Percentiles rank a stretch among this genome's conserved stretches.
These are phyloP conservation scores for Mycena belliarum DNA, from an alignment of 768 basidiomycete species.

Conservation along the genomic window DNA sequence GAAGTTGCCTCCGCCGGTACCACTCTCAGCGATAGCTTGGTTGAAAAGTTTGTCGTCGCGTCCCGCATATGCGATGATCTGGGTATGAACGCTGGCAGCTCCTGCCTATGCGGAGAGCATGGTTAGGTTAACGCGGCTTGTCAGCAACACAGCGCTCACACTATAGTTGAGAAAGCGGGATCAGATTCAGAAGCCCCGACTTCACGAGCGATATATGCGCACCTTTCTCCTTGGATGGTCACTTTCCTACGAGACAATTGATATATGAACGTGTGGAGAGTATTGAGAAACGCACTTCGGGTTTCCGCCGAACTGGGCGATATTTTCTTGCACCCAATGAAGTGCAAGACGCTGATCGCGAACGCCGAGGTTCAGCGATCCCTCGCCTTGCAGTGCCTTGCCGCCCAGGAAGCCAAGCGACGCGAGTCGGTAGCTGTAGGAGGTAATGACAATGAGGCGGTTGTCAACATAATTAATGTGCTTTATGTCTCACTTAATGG, in stretches of 20 bases:
- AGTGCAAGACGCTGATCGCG: constrained; percentile 38
- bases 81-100: constrained; percentile 34
- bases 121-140: neutral
- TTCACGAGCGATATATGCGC: neutral
- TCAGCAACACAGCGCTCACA: neutral
- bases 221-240: constrained; percentile 21
- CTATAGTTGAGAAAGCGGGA: neutral
- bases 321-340: constrained; percentile 37
- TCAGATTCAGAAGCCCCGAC: no score
- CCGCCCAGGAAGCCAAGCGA: constrained; percentile 30
- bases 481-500: constrained; percentile 11
- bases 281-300: constrained; percentile 27
- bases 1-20: constrained; percentile 10
- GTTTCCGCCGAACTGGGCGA: constrained; percentile 30
- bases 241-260: constrained; percentile 3
- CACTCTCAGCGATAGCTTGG: constrained; percentile 19
- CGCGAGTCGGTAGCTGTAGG: constrained; percentile 24
- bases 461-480: neutral
- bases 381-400: constrained; percentile 29
- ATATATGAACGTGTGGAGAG: neutral
- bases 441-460: neutral
- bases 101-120: constrained; percentile 26
- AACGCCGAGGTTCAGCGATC: constrained; percentile 35
- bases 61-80: constrained; percentile 31
- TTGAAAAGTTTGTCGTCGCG: constrained; percentile 20